A percentile compares a stretch with the other conserved stretches of the same genome.
Evolutionary conservation across 352 stramenopile species (phyloP).

Genomic region (Globisporangium alternatum): DNA sequence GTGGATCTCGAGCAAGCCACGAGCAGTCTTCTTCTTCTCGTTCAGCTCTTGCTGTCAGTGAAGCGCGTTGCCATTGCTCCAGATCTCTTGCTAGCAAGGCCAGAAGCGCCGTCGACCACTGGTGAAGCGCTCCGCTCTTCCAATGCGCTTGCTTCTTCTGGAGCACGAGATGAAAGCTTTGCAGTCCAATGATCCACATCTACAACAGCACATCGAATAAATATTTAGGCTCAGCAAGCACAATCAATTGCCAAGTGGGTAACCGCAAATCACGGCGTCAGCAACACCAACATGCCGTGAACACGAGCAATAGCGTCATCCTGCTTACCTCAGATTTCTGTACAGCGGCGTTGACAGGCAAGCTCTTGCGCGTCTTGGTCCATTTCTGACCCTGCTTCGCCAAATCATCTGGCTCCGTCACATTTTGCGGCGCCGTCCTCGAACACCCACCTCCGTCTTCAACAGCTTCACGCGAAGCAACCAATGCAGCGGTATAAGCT

Average conservation of each 20-base stretch:
- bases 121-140: background rate
- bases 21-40: conserved; percentile 16
- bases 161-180: conserved; percentile 36
- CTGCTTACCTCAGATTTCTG: conserved; percentile 9
- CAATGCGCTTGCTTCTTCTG: conserved; percentile 15
- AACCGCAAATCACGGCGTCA: background rate
- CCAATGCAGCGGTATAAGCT: background rate
- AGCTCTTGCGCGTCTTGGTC: conserved; percentile 4
- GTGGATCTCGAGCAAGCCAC: conserved; percentile 29
- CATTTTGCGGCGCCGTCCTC: background rate
- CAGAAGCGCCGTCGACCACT: conserved; percentile 11
- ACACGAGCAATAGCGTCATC: background rate
- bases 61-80: conserved; percentile 24
- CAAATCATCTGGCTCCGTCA: conserved; percentile 4
- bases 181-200: conserved; percentile 43
- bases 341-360: background rate
- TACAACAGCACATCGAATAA: conserved; percentile 11
- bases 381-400: conserved; percentile 4
- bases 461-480: background rate
- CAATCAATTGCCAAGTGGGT: conserved; percentile 1
- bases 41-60: conserved; percentile 16
- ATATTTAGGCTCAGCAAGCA: background rate
- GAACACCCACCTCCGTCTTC: background rate
- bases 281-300: background rate
- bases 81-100: background rate